These are phyloP conservation scores for Ceratobasidium sp. DNA, from an alignment of 1,284 basidiomycete genomes.

Conservation along the genomic window DNA sequence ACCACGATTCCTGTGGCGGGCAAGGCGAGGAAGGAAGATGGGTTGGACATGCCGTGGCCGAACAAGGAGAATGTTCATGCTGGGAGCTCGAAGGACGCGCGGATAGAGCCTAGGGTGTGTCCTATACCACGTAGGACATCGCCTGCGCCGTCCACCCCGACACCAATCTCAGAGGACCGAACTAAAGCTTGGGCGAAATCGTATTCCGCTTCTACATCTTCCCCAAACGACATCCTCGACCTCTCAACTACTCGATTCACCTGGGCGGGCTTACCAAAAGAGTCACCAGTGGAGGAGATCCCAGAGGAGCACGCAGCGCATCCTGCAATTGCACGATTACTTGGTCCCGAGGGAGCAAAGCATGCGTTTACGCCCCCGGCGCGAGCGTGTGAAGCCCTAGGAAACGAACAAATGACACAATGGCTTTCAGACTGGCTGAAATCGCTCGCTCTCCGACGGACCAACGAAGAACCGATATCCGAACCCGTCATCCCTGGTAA, in stretches of 20 bases:
- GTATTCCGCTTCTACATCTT: not conserved
- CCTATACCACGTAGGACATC: not conserved
- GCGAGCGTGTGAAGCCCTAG: slow-evolving; percentile 78
- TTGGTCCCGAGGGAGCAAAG: slow-evolving; percentile 5
- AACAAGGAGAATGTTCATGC: slow-evolving; percentile 1
- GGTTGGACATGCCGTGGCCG: slow-evolving; percentile 29
- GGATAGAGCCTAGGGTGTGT: slow-evolving; percentile 2
- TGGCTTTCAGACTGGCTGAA: slow-evolving; percentile 87
- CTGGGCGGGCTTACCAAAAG: not conserved
- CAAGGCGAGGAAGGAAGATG: not conserved
- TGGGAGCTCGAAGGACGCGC: not conserved
- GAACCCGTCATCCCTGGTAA: slow-evolving; percentile 40
- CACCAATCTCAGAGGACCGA: slow-evolving; percentile 5
- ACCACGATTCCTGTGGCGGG: not conserved
- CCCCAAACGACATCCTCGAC: slow-evolving; percentile 14
- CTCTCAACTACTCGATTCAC: slow-evolving; percentile 3
- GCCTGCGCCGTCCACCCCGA: not conserved
- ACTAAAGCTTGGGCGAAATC: slow-evolving; percentile 24
- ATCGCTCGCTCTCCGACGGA: slow-evolving; percentile 70
- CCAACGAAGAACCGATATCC: slow-evolving; percentile 44
- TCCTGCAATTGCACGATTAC: slow-evolving; percentile 38
- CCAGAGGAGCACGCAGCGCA: slow-evolving; percentile 22
- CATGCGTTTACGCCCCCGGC: slow-evolving; percentile 59
- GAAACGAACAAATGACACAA: slow-evolving; percentile 77
- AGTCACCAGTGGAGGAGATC: not conserved